These are phyloP conservation scores for Populus simonii DNA, from an alignment of 345 rosid species.

Conservation along the genomic window DNA sequence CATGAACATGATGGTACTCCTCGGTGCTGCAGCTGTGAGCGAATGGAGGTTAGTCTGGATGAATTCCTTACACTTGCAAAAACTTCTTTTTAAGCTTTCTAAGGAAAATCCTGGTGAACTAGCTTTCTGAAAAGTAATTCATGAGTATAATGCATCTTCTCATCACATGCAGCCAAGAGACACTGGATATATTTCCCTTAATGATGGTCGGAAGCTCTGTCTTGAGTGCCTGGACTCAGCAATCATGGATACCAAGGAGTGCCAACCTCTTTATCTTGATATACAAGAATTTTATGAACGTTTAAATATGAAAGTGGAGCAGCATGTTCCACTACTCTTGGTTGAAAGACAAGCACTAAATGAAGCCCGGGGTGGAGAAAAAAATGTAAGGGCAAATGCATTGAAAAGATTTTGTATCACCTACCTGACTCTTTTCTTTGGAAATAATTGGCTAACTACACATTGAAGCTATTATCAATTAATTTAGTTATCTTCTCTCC, in stretches of 20 bases:
- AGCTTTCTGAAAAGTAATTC: not conserved
- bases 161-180: conserved; percentile 25
- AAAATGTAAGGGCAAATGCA: conserved; percentile 51
- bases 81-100: conserved; percentile 1
- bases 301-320: conserved; percentile 35
- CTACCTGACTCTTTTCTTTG: not conserved
- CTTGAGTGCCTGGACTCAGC: conserved; percentile 37
- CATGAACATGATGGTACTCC: conserved; percentile 36
- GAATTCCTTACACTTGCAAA: not conserved
- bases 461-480: not conserved
- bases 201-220: conserved; percentile 39
- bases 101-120: not conserved
- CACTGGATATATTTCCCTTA: conserved; percentile 27
- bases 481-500: not conserved
- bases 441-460: not conserved
- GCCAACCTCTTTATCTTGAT: conserved; percentile 33
- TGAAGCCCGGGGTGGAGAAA: conserved; percentile 56
- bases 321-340: conserved; percentile 28
- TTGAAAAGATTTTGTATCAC: not conserved
- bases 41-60: conserved; percentile 44
- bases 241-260: conserved; percentile 28
- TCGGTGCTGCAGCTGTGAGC: conserved; percentile 37
- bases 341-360: conserved; percentile 39
- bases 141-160: conserved; percentile 7
- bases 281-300: conserved; percentile 29